Conservation (phyloP, 2,329 filamentous ascomycete genomes). For the Paecilomyces variotii region DNA sequence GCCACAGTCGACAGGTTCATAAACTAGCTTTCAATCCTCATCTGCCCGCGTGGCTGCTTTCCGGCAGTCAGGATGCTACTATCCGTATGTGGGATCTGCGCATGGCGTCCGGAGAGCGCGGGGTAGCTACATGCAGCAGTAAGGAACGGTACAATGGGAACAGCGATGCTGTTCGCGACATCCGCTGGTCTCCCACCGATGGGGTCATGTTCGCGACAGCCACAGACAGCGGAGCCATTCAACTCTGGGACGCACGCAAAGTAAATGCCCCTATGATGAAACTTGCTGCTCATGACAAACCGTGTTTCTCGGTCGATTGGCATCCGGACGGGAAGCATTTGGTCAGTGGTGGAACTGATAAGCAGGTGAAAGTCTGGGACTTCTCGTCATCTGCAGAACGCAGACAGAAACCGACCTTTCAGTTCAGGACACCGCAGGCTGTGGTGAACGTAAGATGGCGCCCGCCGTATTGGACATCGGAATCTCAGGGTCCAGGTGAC, state of each 20-base stretch:
- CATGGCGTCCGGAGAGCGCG: conserved; percentile 41
- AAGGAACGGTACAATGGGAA: conserved; percentile 48
- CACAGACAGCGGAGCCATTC: conserved; percentile 56
- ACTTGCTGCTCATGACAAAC: conserved; percentile 54
- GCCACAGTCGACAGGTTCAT: conserved; percentile 59
- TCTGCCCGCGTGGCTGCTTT: conserved; percentile 51
- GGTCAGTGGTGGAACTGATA: conserved; percentile 54
- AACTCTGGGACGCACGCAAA: conserved; percentile 57
- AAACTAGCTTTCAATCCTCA: conserved; percentile 58
- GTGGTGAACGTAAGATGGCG: conserved; percentile 56
- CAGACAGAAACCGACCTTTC: conserved; percentile 51
- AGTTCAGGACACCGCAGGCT: conserved; percentile 54
- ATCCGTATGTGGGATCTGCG: conserved; percentile 59
- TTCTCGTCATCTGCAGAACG: conserved; percentile 48
- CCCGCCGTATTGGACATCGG: conserved; percentile 49
- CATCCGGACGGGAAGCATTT: conserved; percentile 60
- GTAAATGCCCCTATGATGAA: conserved; percentile 49
- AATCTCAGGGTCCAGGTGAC: conserved; percentile 42
- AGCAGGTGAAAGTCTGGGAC: conserved; percentile 57
- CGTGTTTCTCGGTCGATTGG: conserved; percentile 58
- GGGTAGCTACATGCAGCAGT: conserved; percentile 46
- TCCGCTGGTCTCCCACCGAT: conserved; percentile 58
- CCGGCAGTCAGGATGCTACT: conserved; percentile 57
- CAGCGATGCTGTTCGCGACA: conserved; percentile 54
- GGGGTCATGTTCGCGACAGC: conserved; percentile 56